These are phyloP conservation scores for Lentinula novae-zelandiae DNA, from an alignment of 1,284 basidiomycete species.

Conservation along the genomic window DNA sequence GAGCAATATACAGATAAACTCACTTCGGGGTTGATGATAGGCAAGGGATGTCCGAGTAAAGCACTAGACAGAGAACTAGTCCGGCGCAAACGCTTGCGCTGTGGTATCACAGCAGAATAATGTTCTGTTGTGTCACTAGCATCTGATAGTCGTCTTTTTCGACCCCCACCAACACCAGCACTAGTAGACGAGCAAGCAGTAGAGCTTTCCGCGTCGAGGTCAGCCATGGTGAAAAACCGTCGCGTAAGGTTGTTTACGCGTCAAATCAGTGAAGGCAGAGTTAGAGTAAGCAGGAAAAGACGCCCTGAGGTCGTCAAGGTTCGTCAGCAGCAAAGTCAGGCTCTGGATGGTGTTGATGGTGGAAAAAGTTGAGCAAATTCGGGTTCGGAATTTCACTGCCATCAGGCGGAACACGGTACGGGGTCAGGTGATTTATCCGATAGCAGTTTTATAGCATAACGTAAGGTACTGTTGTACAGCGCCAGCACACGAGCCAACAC, in stretches of 20 bases:
- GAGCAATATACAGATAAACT: neutral
- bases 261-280: neutral
- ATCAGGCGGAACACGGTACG: neutral
- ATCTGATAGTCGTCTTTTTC: neutral
- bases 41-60: neutral
- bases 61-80: neutral
- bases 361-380: neutral
- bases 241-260: neutral
- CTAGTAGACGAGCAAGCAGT: neutral
- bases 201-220: neutral
- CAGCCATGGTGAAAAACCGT: neutral
- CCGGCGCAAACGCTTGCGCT: slow-evolving; percentile 1
- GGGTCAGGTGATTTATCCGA: neutral
- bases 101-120: neutral
- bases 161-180: neutral
- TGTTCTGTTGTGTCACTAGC: neutral
- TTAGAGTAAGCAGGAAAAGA: neutral
- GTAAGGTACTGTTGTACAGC: neutral
- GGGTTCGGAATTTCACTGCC: neutral
- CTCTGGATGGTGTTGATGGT: neutral
- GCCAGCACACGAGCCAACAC: neutral
- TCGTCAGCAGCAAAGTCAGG: neutral
- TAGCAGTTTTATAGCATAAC: neutral
- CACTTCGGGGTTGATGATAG: slow-evolving; percentile 1
- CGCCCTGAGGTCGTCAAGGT: neutral